These are phyloP conservation scores for Macrolepiota dolichaula DNA, from an alignment of 768 basidiomycete genomes.

Conservation along the genomic window DNA sequence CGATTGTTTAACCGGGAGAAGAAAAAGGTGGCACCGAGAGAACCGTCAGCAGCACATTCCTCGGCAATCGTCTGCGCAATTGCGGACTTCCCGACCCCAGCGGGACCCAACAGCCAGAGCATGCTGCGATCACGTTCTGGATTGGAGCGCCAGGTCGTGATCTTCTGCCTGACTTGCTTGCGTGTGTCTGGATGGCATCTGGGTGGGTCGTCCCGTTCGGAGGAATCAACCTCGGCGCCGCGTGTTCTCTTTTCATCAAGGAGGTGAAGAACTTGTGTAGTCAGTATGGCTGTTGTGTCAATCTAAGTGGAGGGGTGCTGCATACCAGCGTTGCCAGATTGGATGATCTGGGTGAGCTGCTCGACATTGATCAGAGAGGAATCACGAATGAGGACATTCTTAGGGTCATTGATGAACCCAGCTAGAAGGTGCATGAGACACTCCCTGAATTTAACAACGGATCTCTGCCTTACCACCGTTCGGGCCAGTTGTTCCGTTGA, in stretches of 20 bases:
- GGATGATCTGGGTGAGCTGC: too few species aligned
- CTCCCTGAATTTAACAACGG: too few species aligned
- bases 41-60: neutral
- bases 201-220: neutral
- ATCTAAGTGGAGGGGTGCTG: too few species aligned
- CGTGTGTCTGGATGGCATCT: neutral
- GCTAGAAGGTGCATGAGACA: too few species aligned
- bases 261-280: neutral
- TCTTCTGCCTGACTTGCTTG: neutral
- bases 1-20: neutral
- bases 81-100: constrained; percentile 10
- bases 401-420: too few species aligned
- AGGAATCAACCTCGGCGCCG: neutral
- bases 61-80: constrained; percentile 3
- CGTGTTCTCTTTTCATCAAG: neutral
- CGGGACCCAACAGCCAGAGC: constrained; percentile 8
- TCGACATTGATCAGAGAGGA: too few species aligned
- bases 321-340: too few species aligned
- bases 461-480: too few species aligned
- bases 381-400: too few species aligned
- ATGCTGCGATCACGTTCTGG: neutral
- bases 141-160: neutral
- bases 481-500: too few species aligned
- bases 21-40: constrained; percentile 7
- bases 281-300: too few species aligned